Conservation (phyloP, 805 yeast species). For the Diddensiella caesifluorescens region DNA sequence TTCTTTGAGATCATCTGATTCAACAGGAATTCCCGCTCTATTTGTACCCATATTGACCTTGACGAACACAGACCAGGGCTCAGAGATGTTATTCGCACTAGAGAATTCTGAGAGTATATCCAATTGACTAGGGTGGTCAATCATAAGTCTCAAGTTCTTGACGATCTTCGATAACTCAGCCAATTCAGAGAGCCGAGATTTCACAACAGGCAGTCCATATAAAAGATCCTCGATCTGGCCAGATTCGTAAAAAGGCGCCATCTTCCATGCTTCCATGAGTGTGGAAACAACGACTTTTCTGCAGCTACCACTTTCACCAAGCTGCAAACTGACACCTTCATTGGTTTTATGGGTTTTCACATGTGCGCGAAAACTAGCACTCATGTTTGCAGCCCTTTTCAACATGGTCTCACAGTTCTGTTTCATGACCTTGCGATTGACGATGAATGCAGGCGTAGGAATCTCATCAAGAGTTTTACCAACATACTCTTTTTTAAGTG, state of each 20-base stretch:
- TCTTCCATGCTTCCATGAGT: constrained; percentile 56
- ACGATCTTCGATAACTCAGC: constrained; percentile 40
- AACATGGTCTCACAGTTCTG: constrained; percentile 49
- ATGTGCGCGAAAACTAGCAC: constrained; percentile 57
- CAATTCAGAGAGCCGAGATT: constrained; percentile 45
- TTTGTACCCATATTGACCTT: constrained; percentile 69
- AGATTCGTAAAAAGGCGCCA: constrained; percentile 37
- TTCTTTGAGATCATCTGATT: constrained; percentile 34
- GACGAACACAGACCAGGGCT: constrained; percentile 58
- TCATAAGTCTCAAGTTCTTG: constrained; percentile 45
- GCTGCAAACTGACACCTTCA: constrained; percentile 53
- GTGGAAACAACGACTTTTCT: constrained; percentile 63
- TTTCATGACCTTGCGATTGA: constrained; percentile 39
- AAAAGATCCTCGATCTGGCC: constrained; percentile 45
- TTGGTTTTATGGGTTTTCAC: constrained; percentile 70
- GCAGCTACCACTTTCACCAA: constrained; percentile 38
- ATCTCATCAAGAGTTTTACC: constrained; percentile 44
- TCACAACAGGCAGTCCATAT: constrained; percentile 55
- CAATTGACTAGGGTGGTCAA: constrained; percentile 57
- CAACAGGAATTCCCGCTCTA: constrained; percentile 54
- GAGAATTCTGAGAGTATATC: constrained; percentile 40
- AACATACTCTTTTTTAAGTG: constrained; percentile 27
- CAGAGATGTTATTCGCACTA: constrained; percentile 21
- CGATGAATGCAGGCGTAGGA: constrained; percentile 57
- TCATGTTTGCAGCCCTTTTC: constrained; percentile 37